These are phyloP conservation scores for Fomitopsis schrenkii DNA, from an alignment of 1,284 basidiomycete genomes.

Conservation along the genomic window DNA sequence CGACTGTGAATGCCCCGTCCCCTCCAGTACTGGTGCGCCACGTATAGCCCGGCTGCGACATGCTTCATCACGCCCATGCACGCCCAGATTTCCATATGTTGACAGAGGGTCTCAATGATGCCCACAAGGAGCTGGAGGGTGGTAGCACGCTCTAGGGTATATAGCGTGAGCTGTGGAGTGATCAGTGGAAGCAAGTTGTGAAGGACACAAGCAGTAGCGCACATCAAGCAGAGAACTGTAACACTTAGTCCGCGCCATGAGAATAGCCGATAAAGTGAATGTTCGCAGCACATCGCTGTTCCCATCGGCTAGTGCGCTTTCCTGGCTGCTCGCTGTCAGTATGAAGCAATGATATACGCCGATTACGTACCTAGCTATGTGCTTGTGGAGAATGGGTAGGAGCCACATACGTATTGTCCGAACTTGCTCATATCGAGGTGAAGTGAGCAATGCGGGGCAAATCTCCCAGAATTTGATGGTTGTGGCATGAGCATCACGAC, in stretches of 20 bases:
- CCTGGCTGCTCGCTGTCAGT: conserved; percentile 6
- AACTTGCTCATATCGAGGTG: conserved; percentile 68
- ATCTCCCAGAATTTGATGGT: conserved; percentile 36
- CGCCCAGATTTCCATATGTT: conserved; percentile 68
- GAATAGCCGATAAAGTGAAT: conserved; percentile 55
- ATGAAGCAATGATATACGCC: neutral
- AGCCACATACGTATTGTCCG: conserved; percentile 66
- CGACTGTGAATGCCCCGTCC: conserved; percentile 59
- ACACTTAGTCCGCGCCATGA: conserved; percentile 58
- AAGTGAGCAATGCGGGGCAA: conserved; percentile 43
- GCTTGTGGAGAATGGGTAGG: conserved; percentile 56
- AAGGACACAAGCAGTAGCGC: conserved; percentile 16
- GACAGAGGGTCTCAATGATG: conserved; percentile 61
- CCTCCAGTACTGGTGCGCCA: conserved; percentile 60
- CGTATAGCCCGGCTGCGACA: conserved; percentile 57
- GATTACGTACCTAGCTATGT: conserved; percentile 39
- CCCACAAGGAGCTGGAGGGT: conserved; percentile 51
- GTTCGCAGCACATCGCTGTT: conserved; percentile 27
- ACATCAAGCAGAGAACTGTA: conserved; percentile 69
- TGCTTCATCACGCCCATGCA: conserved; percentile 62
- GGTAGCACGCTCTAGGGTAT: conserved; percentile 46
- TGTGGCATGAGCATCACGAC: conserved; percentile 26
- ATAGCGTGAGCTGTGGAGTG: conserved; percentile 50
- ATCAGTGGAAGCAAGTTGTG: neutral
- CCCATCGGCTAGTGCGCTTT: conserved; percentile 1